Percentiles rank a stretch among this genome's conserved stretches.
Evolutionary conservation across 2,329 filamentous ascomycete species (phyloP).

Genomic region (Grosmannia penicillata): DNA sequence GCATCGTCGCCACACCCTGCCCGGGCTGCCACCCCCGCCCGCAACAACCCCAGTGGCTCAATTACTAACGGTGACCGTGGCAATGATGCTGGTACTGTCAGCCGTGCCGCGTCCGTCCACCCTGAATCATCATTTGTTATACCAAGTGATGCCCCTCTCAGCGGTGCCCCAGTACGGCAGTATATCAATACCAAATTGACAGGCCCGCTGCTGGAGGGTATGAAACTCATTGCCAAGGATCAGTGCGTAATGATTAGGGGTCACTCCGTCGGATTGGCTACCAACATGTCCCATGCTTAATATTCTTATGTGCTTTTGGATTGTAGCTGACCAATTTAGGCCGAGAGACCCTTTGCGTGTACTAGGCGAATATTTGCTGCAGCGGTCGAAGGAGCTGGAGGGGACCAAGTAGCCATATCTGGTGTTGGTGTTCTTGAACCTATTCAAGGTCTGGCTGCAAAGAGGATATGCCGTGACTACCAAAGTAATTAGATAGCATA

Average conservation of each 20-base stretch:
- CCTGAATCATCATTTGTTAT: constrained; percentile 36
- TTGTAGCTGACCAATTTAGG: constrained; percentile 21
- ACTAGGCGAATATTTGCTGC: constrained; percentile 55
- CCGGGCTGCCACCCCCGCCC: constrained; percentile 33
- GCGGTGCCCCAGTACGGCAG: constrained; percentile 54
- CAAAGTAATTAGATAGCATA: no score
- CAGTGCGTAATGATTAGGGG: constrained; percentile 44
- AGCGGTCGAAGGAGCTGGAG: constrained; percentile 53
- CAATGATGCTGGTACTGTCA: constrained; percentile 20
- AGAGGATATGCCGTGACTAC: no score
- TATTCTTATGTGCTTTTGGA: background rate
- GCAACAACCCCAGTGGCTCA: constrained; percentile 13
- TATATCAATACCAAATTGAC: constrained; percentile 62
- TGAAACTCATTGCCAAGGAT: constrained; percentile 58
- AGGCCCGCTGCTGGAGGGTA: constrained; percentile 52
- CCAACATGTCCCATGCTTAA: no score
- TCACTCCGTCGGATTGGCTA: no score
- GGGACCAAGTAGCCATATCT: constrained; percentile 6
- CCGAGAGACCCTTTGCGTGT: constrained; percentile 54
- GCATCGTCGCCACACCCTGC: constrained; percentile 26
- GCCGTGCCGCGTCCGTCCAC: constrained; percentile 41
- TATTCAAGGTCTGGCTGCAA: no score
- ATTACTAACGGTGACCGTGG: constrained; percentile 12
- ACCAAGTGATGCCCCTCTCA: constrained; percentile 43
- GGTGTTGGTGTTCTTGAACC: no score